phyloP scores from a whole-genome alignment of 805 yeast genomes.

The Teunomyces panamensis region DNA sequence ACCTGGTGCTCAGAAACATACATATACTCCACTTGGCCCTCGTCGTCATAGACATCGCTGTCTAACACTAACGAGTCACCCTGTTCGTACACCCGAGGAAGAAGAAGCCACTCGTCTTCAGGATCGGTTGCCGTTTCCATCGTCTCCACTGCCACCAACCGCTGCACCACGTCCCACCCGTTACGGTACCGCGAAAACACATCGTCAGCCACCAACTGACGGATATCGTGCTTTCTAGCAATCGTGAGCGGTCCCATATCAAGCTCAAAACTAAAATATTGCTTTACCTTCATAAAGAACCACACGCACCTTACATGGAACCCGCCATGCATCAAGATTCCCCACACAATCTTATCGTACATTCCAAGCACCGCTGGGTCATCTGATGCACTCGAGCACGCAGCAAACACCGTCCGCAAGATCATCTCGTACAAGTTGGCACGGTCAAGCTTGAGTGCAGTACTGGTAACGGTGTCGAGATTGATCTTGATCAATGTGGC shows the following conservation, averaged over 20 bases:
- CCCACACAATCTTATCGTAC: constrained; percentile 41
- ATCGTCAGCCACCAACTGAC: constrained; percentile 11
- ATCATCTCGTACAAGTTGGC: constrained; percentile 31
- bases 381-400: constrained; percentile 28
- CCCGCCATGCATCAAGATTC: constrained; percentile 44
- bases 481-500: constrained; percentile 8
- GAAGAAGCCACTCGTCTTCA: constrained; percentile 12
- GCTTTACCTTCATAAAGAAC: constrained; percentile 39
- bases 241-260: constrained; percentile 20
- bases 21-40: constrained; percentile 11
- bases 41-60: constrained; percentile 19
- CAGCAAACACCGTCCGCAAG: constrained; percentile 34
- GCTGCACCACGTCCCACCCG: constrained; percentile 16
- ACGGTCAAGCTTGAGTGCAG: constrained; percentile 9
- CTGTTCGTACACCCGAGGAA: constrained; percentile 21
- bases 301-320: constrained; percentile 39
- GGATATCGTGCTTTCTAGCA: constrained; percentile 27
- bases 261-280: constrained; percentile 20
- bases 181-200: constrained; percentile 11
- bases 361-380: constrained; percentile 33
- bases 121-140: constrained; percentile 13
- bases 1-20: constrained; percentile 13
- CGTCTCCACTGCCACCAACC: constrained; percentile 9
- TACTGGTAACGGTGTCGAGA: constrained; percentile 1
- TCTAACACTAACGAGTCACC: constrained; percentile 14